These are phyloP conservation scores for Liquidambar formosana DNA, from an alignment of 164 flowering plant genomes.

Conservation along the genomic window DNA sequence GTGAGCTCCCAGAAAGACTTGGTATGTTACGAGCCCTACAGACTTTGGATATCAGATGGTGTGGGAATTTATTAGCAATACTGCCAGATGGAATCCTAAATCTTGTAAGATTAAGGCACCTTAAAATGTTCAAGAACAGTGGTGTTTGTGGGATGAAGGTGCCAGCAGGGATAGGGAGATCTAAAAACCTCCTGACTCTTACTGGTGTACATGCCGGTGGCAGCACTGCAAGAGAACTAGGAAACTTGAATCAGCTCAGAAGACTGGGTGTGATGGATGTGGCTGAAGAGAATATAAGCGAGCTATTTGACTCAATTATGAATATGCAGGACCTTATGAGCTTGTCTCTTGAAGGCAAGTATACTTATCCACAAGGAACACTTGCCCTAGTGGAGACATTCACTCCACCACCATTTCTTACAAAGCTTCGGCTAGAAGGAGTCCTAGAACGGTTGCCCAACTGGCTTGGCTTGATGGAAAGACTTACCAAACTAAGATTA, in stretches of 20 bases:
- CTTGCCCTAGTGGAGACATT: constrained; percentile 19
- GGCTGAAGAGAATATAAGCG: constrained; percentile 19
- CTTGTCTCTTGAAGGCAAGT: constrained; percentile 25
- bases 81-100: constrained; percentile 19
- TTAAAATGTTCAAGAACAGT: constrained; percentile 27
- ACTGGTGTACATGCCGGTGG: constrained; percentile 24
- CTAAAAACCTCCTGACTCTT: constrained; percentile 20
- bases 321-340: constrained; percentile 18
- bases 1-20: constrained; percentile 22
- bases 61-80: constrained; percentile 16
- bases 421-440: constrained; percentile 27
- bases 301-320: constrained; percentile 21
- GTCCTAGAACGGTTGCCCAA: constrained; percentile 19
- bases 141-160: constrained; percentile 19
- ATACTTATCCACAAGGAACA: background rate
- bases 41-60: constrained; percentile 26
- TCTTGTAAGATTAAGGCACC: constrained; percentile 24
- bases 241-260: constrained; percentile 13
- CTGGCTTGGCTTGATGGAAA: constrained; percentile 24
- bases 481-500: constrained; percentile 23
- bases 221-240: constrained; percentile 19
- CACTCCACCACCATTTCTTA: constrained; percentile 28
- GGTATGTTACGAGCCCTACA: constrained; percentile 19
- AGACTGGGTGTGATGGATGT: constrained; percentile 27
- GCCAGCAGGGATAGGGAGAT: constrained; percentile 21